Evolutionary conservation across 1,139 yeast species (phyloP).

Genomic region (Lodderomyces oxycetoniae): DNA sequence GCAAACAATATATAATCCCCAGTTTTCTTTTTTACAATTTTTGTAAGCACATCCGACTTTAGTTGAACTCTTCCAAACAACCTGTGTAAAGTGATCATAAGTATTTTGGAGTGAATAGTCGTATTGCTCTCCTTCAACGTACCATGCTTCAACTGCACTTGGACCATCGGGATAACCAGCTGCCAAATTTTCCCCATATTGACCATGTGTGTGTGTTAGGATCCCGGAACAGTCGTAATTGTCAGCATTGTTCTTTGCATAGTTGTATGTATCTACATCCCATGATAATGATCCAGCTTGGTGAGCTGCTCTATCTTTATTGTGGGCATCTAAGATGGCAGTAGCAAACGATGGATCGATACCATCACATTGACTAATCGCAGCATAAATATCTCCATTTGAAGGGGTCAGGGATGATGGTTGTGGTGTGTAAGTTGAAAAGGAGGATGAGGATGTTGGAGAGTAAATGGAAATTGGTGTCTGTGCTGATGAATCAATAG

Average conservation of each 20-base stretch:
- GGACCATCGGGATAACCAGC: slow-evolving; percentile 57
- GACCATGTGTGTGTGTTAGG: slow-evolving; percentile 73
- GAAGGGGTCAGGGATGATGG: slow-evolving; percentile 13
- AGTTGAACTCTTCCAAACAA: slow-evolving; percentile 72
- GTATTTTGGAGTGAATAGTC: slow-evolving; percentile 37
- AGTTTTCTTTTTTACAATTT: slow-evolving; percentile 41
- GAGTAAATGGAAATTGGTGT: slow-evolving; percentile 1
- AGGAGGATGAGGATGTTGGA: slow-evolving; percentile 7
- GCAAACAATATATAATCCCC: slow-evolving; percentile 51
- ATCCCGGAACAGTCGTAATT: slow-evolving; percentile 64
- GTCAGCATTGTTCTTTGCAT: slow-evolving; percentile 69
- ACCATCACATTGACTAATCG: slow-evolving; percentile 22
- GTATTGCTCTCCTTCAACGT: slow-evolving; percentile 60
- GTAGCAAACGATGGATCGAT: slow-evolving; percentile 28
- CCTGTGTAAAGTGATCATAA: slow-evolving; percentile 80
- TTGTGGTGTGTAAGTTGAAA: slow-evolving; percentile 12
- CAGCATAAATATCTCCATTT: slow-evolving; percentile 17
- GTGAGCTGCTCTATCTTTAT: slow-evolving; percentile 55
- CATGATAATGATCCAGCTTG: slow-evolving; percentile 55
- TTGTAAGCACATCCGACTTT: slow-evolving; percentile 72
- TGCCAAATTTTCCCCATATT: slow-evolving; percentile 85
- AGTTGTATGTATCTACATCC: slow-evolving; percentile 57
- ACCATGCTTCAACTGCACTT: slow-evolving; percentile 77
- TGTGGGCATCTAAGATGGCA: slow-evolving; percentile 45
- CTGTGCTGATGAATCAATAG: slow-evolving; percentile 3